Percentiles rank a stretch among this genome's conserved stretches.
These are phyloP conservation scores for Blumeriella jaapii DNA, from an alignment of 2,329 filamentous ascomycete genomes.

Conservation along the genomic window DNA sequence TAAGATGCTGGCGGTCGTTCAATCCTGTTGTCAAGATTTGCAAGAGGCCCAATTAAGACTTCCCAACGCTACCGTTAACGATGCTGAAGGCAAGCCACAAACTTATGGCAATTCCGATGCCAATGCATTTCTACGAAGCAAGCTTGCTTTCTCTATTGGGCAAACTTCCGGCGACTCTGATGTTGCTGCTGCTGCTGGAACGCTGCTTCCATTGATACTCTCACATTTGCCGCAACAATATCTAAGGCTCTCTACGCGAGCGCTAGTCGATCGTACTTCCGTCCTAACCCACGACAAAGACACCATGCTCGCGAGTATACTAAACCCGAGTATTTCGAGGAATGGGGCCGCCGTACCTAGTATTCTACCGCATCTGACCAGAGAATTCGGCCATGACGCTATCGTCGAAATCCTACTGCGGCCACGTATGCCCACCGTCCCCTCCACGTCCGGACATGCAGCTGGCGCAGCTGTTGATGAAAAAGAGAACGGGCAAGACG, in stretches of 20 bases:
- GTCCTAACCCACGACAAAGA: constrained; percentile 58
- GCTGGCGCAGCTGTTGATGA: constrained; percentile 8
- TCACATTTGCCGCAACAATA: constrained; percentile 51
- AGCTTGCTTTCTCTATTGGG: constrained; percentile 21
- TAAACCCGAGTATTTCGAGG: constrained; percentile 61
- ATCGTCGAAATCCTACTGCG: constrained; percentile 59
- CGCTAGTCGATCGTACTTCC: constrained; percentile 69
- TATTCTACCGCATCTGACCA: constrained; percentile 68
- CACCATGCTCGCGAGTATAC: constrained; percentile 69
- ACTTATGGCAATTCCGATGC: constrained; percentile 48
- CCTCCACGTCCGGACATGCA: constrained; percentile 11
- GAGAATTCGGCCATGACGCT: constrained; percentile 49
- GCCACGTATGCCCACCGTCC: constrained; percentile 37
- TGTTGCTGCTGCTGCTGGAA: constrained; percentile 44
- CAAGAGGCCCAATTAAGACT: constrained; percentile 35
- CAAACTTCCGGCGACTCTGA: constrained; percentile 29
- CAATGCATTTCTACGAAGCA: constrained; percentile 51
- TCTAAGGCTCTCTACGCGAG: constrained; percentile 59
- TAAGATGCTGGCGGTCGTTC: constrained; percentile 50
- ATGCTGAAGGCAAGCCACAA: constrained; percentile 24
- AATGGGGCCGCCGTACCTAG: constrained; percentile 56
- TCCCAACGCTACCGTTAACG: constrained; percentile 10
- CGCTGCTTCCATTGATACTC: constrained; percentile 52
- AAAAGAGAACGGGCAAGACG: constrained; percentile 15
- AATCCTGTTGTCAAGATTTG: constrained; percentile 64